phyloP scores from a whole-genome alignment of 805 yeast genomes.

The Candida sithepensis region DNA sequence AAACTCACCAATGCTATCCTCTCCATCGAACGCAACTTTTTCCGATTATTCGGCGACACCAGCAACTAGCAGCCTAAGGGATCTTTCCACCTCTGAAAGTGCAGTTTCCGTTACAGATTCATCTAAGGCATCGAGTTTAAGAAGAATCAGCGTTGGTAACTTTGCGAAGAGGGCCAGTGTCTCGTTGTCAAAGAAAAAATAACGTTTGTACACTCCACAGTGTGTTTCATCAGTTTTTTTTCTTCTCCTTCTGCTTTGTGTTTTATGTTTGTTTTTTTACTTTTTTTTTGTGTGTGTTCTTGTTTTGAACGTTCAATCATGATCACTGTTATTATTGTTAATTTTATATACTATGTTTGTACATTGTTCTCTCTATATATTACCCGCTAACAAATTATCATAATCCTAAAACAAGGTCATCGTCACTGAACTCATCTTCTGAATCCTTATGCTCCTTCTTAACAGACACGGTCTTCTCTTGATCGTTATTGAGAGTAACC shows the following conservation, averaged over 20 bases:
- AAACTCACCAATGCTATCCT: not conserved
- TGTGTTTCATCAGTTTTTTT: not conserved
- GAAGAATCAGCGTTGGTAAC: slow-evolving; percentile 1
- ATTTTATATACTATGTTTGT: not conserved
- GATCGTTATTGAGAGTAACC: not conserved
- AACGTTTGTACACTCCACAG: not conserved
- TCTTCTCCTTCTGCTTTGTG: not conserved
- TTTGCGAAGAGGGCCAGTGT: slow-evolving; percentile 1
- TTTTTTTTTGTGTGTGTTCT: too few relatives aligned
- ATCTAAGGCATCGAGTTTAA: not conserved
- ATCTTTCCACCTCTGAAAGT: not conserved
- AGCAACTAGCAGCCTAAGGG: not conserved
- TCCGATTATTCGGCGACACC: not conserved
- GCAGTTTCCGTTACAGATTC: not conserved
- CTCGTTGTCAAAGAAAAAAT: not conserved
- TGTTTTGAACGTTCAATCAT: not conserved
- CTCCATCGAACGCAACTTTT: not conserved
- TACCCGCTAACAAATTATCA: too few relatives aligned
- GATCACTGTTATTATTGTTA: not conserved
- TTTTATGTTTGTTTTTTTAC: not conserved
- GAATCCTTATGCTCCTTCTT: slow-evolving; percentile 9
- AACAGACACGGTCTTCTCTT: slow-evolving; percentile 3
- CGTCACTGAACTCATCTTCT: slow-evolving; percentile 23
- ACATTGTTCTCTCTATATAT: not conserved
- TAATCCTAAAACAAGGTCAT: slow-evolving; percentile 11